Percentiles rank a stretch among this genome's conserved stretches.
phyloP scores from a whole-genome alignment of 78 protist species.

The Chrysochromulina parva region DNA sequence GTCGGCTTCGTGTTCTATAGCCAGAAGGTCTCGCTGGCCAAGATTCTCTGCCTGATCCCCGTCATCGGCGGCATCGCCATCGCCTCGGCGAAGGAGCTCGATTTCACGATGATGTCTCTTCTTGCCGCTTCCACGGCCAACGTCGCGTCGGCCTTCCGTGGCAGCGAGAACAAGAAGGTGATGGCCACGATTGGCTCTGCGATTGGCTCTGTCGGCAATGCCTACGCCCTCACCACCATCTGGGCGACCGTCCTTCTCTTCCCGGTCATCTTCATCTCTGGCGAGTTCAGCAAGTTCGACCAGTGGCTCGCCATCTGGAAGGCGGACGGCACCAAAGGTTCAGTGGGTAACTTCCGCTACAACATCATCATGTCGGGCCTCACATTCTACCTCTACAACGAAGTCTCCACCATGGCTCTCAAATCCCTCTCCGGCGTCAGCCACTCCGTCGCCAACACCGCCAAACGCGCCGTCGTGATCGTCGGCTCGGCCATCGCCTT shows the following conservation, averaged over 20 bases:
- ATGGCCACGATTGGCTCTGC: background rate
- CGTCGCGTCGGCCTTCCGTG: conserved; percentile 36
- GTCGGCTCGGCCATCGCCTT: conserved; percentile 48
- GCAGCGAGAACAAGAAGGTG: conserved; percentile 30
- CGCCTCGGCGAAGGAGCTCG: conserved; percentile 50
- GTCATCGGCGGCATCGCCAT: conserved; percentile 43
- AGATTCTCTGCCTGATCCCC: conserved; percentile 30
- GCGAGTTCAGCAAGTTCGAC: background rate
- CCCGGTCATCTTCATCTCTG: conserved; percentile 6
- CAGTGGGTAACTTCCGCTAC: background rate
- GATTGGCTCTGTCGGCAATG: background rate
- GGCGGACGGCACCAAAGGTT: background rate
- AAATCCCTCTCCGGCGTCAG: conserved; percentile 29
- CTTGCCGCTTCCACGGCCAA: conserved; percentile 29
- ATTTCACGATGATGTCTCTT: background rate
- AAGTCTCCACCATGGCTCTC: conserved; percentile 27
- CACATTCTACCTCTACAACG: conserved; percentile 33
- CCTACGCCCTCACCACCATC: conserved; percentile 29
- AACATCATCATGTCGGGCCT: conserved; percentile 24
- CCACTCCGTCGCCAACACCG: conserved; percentile 56
- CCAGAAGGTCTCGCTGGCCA: background rate
- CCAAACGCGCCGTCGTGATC: conserved; percentile 51
- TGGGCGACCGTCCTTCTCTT: background rate
- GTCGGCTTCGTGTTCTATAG: background rate
- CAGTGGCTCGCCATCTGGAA: background rate